These are phyloP conservation scores for Candida ulmi DNA, from an alignment of 805 yeast species.

Conservation along the genomic window DNA sequence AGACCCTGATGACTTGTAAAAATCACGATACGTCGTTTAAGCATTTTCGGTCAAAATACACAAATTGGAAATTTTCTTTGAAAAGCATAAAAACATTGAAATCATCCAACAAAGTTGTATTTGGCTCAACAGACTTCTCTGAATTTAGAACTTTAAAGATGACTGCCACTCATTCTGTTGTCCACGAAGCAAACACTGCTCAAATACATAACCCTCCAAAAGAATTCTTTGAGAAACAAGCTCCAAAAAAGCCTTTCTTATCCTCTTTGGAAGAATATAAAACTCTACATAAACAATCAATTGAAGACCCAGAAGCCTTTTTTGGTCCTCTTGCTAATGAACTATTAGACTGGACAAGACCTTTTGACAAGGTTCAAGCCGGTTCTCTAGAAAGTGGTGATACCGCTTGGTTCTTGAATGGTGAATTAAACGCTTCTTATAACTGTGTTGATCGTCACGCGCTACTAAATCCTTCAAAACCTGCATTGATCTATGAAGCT, in stretches of 20 bases:
- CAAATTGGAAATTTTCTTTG: too few relatives aligned
- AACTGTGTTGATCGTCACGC: conserved; percentile 85
- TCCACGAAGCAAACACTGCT: conserved; percentile 34
- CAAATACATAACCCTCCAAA: conserved; percentile 29
- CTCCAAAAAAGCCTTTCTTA: conserved; percentile 26
- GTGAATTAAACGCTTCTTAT: conserved; percentile 73
- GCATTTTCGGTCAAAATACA: background rate
- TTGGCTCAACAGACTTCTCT: too few relatives aligned
- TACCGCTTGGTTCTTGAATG: conserved; percentile 72
- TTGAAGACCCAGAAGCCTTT: conserved; percentile 73
- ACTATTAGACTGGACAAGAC: conserved; percentile 74
- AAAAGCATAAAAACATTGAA: background rate
- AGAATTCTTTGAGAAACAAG: conserved; percentile 33
- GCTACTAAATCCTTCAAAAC: conserved; percentile 58
- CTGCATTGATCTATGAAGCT: conserved; percentile 76
- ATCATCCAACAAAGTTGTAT: background rate
- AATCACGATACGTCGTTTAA: background rate
- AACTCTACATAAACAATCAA: conserved; percentile 64
- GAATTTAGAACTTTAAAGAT: background rate
- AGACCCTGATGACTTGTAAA: background rate
- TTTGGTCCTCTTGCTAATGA: conserved; percentile 74
- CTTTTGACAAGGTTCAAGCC: conserved; percentile 49
- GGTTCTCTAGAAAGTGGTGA: conserved; percentile 44
- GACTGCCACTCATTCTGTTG: conserved; percentile 26
- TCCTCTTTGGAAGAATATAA: conserved; percentile 57